Percentiles rank a stretch among this genome's conserved stretches.
These are phyloP conservation scores for Cercospora sp. DNA, from an alignment of 2,329 filamentous ascomycete species.

Conservation along the genomic window DNA sequence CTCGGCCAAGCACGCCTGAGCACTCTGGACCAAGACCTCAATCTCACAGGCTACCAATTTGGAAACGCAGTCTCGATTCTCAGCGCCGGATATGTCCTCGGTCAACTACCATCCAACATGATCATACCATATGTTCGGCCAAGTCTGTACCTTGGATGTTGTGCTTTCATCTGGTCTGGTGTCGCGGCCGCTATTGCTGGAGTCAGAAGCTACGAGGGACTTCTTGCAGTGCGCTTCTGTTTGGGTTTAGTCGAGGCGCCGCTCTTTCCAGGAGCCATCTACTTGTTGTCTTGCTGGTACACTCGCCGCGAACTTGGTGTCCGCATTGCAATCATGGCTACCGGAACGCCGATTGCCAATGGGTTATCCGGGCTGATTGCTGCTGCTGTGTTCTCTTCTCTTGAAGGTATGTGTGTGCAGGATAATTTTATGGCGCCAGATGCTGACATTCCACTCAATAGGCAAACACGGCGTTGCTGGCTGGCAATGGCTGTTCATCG, in stretches of 20 bases:
- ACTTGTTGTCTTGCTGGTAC: conserved; percentile 53
- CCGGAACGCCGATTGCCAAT: conserved; percentile 39
- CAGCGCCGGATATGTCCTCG: conserved; percentile 61
- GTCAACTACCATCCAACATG: conserved; percentile 64
- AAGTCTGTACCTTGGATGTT: conserved; percentile 54
- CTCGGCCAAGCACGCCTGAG: conserved; percentile 58
- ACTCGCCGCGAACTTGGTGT: conserved; percentile 47
- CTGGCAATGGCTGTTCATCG: conserved; percentile 43
- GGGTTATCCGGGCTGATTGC: conserved; percentile 35
- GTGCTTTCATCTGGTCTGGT: conserved; percentile 47
- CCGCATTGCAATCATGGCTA: conserved; percentile 30
- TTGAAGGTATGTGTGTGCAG: conserved; percentile 16
- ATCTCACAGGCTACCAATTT: conserved; percentile 58
- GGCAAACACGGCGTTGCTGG: conserved; percentile 39
- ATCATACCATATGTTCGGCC: conserved; percentile 56
- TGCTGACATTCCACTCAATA: not conserved
- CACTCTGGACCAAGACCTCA: conserved; percentile 54
- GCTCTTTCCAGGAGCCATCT: conserved; percentile 52
- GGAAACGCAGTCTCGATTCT: conserved; percentile 57
- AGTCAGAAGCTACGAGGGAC: conserved; percentile 43
- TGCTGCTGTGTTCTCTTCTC: conserved; percentile 47
- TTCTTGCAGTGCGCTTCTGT: conserved; percentile 53
- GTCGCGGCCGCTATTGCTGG: conserved; percentile 52
- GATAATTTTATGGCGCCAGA: conserved; percentile 31
- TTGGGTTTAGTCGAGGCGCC: conserved; percentile 53